Percentiles rank a stretch among this genome's conserved stretches.
Conservation (phyloP, 2,329 filamentous ascomycete genomes). For the Fusarium pilosicola region DNA sequence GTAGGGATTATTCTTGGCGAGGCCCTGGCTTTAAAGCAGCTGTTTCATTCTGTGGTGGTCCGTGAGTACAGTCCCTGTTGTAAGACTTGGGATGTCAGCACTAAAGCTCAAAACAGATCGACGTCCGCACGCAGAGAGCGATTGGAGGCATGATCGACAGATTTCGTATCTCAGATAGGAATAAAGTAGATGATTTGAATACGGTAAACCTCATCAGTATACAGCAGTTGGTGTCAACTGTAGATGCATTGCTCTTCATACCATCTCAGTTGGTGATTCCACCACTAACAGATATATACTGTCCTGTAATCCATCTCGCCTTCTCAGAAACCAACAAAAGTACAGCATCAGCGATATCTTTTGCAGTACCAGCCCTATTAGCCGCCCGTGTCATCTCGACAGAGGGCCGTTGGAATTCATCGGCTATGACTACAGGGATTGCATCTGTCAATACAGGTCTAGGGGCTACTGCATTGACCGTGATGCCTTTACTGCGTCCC, state of each 20-base stretch:
- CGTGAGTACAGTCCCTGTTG: background rate
- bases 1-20: background rate
- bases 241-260: too few relatives aligned
- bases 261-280: too few relatives aligned
- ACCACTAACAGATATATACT: background rate
- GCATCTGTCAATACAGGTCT: background rate
- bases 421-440: background rate
- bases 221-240: too few relatives aligned
- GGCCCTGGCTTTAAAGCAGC: accelerated
- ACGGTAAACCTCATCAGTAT: too few relatives aligned
- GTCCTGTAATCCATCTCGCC: background rate
- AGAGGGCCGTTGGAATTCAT: background rate
- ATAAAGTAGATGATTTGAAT: too few relatives aligned
- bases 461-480: background rate
- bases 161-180: background rate
- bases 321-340: background rate
- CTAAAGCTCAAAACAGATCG: background rate
- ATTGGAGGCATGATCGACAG: background rate
- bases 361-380: accelerated
- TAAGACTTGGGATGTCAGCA: background rate
- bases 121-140: background rate
- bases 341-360: background rate
- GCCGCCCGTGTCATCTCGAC: background rate
- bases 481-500: background rate
- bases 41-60: too few relatives aligned